Evolutionary conservation across 2,329 filamentous ascomycete species (phyloP), one percentile per base, ranked within the genome.

Genomic region (Aspergillus intermedius): DNA sequence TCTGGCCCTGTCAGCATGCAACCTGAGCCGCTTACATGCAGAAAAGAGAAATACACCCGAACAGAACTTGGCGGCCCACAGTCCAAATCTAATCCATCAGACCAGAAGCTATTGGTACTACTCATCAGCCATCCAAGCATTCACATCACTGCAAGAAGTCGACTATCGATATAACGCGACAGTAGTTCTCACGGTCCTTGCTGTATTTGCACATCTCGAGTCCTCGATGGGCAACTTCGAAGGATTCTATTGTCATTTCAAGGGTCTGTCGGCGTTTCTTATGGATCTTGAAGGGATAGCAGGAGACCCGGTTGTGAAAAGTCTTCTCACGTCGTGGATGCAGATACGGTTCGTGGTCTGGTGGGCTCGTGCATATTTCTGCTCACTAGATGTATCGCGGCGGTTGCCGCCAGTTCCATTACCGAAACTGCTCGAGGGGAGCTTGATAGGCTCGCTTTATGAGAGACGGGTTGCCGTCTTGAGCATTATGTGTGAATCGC

Each of bases 351-450:
- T 51, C 19, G 49, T 58, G 9, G 50, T 61, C 13, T 61, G 59
- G 60, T 62, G 59, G 59, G 59, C 59, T 10, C 58, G 60, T 5
- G 47, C 49, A 12, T 60, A 62, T 42, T 62, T 60, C 39, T 57
- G 59, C 46, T 53, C 53, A 0, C 7, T 57, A 2, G 49, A 60
- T 13, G 39, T 61, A 6, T 53, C 55, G 13, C 49, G 42, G 34
- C 42, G 47, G 2, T 32, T 56, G 1, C 54, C 55, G 0, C 28
- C 55, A 3, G 48, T 57, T 13, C 34, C 22, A 1, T 42, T 59
- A 5, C 56, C 54, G 1, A 32, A 5, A 9, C 23, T 44, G 9
- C 0, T 44, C 56, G 4, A 15, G 42, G 30, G 49, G 30, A 10
- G 12, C 8, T 3, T 42, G n/a, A 22, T 3, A 12, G 4, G 42